phyloP scores from a whole-genome alignment of 768 basidiomycete species.

The Mycena kentingensis region DNA sequence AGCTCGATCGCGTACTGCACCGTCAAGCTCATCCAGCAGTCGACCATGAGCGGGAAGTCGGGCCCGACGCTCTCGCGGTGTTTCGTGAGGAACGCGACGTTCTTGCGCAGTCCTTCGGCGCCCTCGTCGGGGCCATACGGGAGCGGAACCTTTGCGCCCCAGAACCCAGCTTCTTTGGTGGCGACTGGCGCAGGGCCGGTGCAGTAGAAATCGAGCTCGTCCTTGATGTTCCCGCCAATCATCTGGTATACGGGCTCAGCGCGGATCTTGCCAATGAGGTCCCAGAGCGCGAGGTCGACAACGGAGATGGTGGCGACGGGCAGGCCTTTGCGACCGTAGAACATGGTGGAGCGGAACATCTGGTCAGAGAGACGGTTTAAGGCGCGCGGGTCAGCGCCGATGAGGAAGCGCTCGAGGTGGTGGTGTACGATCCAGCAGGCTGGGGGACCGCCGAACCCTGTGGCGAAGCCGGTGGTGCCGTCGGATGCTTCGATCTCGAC shows the following conservation, averaged over 20 bases:
- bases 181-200: slow-evolving; percentile 31
- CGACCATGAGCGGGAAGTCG: slow-evolving; percentile 33
- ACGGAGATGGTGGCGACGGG: slow-evolving; percentile 34
- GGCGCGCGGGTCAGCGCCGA: slow-evolving; percentile 32
- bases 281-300: slow-evolving; percentile 36
- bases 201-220: slow-evolving; percentile 31
- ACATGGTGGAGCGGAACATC: slow-evolving; percentile 34
- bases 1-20: slow-evolving; percentile 35
- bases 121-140: slow-evolving; percentile 35
- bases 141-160: slow-evolving; percentile 34
- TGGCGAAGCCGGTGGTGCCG: slow-evolving; percentile 33
- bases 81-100: slow-evolving; percentile 31
- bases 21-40: slow-evolving; percentile 33
- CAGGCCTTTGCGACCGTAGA: slow-evolving; percentile 35
- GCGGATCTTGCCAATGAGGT: slow-evolving; percentile 32
- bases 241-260: slow-evolving; percentile 35
- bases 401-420: slow-evolving; percentile 33
- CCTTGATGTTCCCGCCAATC: slow-evolving; percentile 34
- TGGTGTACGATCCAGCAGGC: slow-evolving; percentile 34
- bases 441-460: slow-evolving; percentile 34
- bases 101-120: slow-evolving; percentile 29
- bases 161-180: slow-evolving; percentile 31
- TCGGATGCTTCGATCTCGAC: slow-evolving; percentile 33
- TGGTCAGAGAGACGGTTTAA: slow-evolving; percentile 33
- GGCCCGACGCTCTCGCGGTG: slow-evolving; percentile 33